Evolutionary conservation across 2,329 filamentous ascomycete species (phyloP), one percentile per base, ranked within the genome.

Genomic region (Colletotrichum higginsianum): DNA sequence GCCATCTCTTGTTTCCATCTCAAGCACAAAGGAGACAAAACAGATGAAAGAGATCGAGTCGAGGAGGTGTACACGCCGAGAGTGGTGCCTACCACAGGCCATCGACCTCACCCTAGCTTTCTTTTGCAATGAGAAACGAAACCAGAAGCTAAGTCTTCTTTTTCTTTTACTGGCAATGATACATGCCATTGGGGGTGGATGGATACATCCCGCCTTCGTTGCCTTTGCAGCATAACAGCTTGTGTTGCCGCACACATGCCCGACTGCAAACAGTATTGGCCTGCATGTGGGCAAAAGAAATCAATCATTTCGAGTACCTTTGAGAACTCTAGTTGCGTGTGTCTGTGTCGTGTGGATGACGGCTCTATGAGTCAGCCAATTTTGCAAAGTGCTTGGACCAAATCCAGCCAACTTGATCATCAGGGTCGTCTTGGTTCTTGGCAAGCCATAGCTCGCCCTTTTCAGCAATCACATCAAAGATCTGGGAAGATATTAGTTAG

Each of bases 371-470:
- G 78, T 90, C 89, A 60, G 88, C 88, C 74, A 91, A 79, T 79
- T 89, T 90, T 64, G 93, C 93, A 86, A 99, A 99, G 84, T 99
- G 96, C 82, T 98, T 98, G 78, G 95, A 97, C 96, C 96, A 99
- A 78, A 99, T 98, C 96, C 96, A 99, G 62, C 96, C 96, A 44
- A 98, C 91, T 75, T 91, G 88, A 75, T 93, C 89, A 13, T 86
- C 87, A 1, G 90, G 85, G 81, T 99, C 96, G 79, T 99, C 96
- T 83, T 99, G 96, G 80, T 99, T 99, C 82, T 94, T 94, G 64
- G 96, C 96, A 68, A 99, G 90, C 96, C 96, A 99, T 60, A 98
- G 88, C 85, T 99, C 96, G 74, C 96, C 96, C 81, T 98, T 98
- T 82, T 98, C 95, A 40, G 93, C 96, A 79, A 99, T 94, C 64